Conservation (phyloP, 2,329 filamentous ascomycete species). For the Aspergillus sp. region DNA sequence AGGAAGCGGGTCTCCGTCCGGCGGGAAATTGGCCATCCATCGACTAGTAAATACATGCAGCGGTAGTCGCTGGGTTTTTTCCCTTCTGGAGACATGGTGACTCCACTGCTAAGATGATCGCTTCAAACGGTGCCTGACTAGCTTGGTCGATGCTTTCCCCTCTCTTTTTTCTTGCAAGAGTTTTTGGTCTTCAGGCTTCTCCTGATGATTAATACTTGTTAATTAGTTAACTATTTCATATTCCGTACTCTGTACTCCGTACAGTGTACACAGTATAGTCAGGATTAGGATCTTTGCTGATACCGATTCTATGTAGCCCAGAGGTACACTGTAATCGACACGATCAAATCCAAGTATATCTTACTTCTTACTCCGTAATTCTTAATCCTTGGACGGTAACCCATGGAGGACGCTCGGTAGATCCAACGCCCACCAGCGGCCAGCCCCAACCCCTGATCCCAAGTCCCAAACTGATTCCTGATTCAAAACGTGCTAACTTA, state of each 20-base stretch:
- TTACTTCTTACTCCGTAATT: too few relatives aligned
- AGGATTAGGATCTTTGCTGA: too few relatives aligned
- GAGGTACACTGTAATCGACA: too few relatives aligned
- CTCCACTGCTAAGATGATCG: conserved; percentile 14
- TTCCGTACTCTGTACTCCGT: too few relatives aligned
- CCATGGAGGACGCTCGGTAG: too few relatives aligned
- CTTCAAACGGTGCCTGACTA: conserved; percentile 17
- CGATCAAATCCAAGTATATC: too few relatives aligned
- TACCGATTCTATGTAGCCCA: too few relatives aligned
- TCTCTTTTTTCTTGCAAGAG: conserved; percentile 2
- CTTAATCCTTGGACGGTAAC: too few relatives aligned
- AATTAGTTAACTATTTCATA: too few relatives aligned
- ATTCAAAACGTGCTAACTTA: neutral
- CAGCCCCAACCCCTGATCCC: neutral
- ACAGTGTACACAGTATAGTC: too few relatives aligned
- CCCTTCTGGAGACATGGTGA: conserved; percentile 7
- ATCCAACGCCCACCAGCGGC: neutral
- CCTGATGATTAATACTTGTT: conserved; percentile 6
- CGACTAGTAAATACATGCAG: neutral
- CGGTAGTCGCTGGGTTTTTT: conserved; percentile 1
- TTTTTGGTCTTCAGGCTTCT: conserved; percentile 2
- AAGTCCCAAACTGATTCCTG: neutral
- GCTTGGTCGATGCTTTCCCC: neutral
- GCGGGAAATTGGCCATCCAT: neutral
- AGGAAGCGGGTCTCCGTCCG: conserved; percentile 1